These are phyloP conservation scores for Monosporascus sp. DNA, from an alignment of 2,329 filamentous ascomycete species.

Conservation along the genomic window DNA sequence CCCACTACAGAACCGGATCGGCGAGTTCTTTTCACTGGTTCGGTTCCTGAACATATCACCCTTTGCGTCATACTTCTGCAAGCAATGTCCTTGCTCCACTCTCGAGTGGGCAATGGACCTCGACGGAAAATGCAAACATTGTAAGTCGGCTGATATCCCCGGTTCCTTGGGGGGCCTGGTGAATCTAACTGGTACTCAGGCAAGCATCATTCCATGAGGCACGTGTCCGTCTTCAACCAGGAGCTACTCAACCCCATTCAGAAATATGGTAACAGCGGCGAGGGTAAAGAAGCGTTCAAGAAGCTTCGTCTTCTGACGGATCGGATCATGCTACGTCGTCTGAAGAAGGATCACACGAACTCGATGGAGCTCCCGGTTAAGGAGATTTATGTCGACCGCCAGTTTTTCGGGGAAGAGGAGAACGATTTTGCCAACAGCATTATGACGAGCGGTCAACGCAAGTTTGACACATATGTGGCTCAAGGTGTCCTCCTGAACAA, in stretches of 20 bases:
- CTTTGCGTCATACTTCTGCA: constrained; percentile 93
- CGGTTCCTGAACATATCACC: constrained; percentile 86
- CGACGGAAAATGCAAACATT: constrained; percentile 65
- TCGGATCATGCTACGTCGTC: constrained; percentile 89
- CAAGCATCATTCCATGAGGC: constrained; percentile 33
- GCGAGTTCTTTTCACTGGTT: constrained; percentile 92
- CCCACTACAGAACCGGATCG: constrained; percentile 93
- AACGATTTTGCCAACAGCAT: constrained; percentile 93
- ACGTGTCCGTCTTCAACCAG: constrained; percentile 85
- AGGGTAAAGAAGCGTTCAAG: constrained; percentile 65
- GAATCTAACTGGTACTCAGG: constrained; percentile 15
- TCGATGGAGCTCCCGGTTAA: constrained; percentile 97
- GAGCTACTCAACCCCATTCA: constrained; percentile 84
- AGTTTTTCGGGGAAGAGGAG: constrained; percentile 95
- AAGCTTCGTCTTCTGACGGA: constrained; percentile 88
- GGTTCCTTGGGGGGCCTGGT: too few relatives aligned
- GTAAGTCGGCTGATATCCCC: constrained; percentile 44
- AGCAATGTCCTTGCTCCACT: constrained; percentile 72
- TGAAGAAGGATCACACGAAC: constrained; percentile 90
- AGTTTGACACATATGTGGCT: constrained; percentile 93
- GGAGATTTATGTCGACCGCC: constrained; percentile 84
- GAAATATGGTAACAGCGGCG: constrained; percentile 53
- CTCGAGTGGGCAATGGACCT: constrained; percentile 80
- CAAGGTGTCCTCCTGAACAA: constrained; percentile 94
- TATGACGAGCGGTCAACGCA: constrained; percentile 83